A percentile compares a stretch with the other conserved stretches of the same genome.
These are phyloP conservation scores for Sclerotinia nivalis DNA, from an alignment of 2,329 filamentous ascomycete genomes.

Conservation along the genomic window DNA sequence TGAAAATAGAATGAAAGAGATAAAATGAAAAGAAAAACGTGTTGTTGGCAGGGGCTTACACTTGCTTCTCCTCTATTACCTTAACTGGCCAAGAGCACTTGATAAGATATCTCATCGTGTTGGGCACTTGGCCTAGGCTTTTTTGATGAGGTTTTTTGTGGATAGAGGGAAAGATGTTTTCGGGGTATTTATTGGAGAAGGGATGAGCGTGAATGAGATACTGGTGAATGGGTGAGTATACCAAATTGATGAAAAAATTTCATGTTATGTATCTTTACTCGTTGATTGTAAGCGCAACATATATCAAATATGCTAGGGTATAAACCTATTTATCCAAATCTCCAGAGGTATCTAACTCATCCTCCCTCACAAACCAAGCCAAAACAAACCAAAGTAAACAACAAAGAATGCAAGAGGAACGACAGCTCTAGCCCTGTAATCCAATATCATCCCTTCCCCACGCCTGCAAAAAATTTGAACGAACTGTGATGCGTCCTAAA, in stretches of 20 bases:
- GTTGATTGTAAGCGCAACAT: neutral
- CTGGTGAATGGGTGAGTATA: neutral
- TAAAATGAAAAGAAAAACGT: too few relatives aligned
- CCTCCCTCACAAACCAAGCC: neutral
- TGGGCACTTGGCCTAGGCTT: too few relatives aligned
- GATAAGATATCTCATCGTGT: too few relatives aligned
- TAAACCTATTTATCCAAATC: conserved; percentile 7
- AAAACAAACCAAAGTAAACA: neutral
- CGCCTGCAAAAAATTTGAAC: neutral
- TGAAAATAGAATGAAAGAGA: too few relatives aligned
- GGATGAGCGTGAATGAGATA: neutral
- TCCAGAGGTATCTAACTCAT: conserved; percentile 1
- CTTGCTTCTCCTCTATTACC: too few relatives aligned
- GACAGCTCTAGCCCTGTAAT: neutral
- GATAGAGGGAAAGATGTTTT: too few relatives aligned
- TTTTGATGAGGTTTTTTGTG: too few relatives aligned
- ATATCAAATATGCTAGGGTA: neutral
- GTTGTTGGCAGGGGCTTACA: too few relatives aligned
- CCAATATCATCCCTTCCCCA: neutral
- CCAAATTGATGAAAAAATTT: neutral
- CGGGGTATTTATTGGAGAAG: too few relatives aligned
- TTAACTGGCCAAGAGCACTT: too few relatives aligned
- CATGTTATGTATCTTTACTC: neutral
- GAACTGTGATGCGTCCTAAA: neutral
- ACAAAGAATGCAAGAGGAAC: neutral